Conservation (phyloP, 1,284 basidiomycete species). For the Boletus smithii region DNA sequence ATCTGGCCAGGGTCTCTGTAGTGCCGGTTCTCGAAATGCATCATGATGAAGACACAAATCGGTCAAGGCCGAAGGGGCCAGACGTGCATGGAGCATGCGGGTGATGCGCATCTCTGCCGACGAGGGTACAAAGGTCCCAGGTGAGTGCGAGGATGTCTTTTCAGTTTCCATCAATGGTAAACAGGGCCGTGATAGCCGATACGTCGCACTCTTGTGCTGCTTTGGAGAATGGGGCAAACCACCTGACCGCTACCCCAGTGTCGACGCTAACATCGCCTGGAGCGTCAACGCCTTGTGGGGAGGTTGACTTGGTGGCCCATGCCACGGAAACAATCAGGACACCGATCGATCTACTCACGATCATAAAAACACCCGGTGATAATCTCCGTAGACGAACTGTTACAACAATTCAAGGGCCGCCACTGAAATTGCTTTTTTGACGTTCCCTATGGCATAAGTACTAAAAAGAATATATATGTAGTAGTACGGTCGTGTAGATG, state of each 20-base stretch:
- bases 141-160: conserved; percentile 61
- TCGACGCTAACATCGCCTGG: conserved; percentile 38
- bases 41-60: conserved; percentile 42
- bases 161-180: conserved; percentile 51
- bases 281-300: conserved; percentile 40
- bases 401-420: too few species aligned
- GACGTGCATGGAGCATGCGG: conserved; percentile 46
- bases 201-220: conserved; percentile 37
- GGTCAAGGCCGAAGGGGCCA: conserved; percentile 37
- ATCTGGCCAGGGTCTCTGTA: conserved; percentile 51
- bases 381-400: neutral
- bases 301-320: conserved; percentile 22
- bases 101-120: conserved; percentile 40
- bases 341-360: too few species aligned
- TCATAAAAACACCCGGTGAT: neutral
- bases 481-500: neutral
- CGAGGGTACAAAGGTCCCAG: conserved; percentile 66
- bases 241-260: conserved; percentile 40
- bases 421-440: too few species aligned
- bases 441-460: neutral
- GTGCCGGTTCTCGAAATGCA: conserved; percentile 24
- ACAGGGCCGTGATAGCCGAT: conserved; percentile 36
- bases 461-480: neutral
- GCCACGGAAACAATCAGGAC: too few species aligned
- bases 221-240: conserved; percentile 45